Conservation (phyloP, 1,139 yeast species). For the Saccharomyces hybrid region DNA sequence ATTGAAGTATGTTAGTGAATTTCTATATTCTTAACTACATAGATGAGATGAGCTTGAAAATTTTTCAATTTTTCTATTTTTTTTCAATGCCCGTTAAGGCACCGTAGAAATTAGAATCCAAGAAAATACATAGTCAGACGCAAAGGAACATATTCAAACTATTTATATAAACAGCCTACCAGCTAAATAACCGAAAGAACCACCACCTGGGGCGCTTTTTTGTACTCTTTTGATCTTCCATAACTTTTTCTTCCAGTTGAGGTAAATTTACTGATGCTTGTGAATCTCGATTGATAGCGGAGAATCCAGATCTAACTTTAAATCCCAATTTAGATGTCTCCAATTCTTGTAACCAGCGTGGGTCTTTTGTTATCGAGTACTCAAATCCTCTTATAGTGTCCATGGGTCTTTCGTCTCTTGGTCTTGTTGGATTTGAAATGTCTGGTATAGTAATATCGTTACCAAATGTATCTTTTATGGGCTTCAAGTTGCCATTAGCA, state of each 20-base stretch:
- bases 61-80: neutral
- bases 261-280: neutral
- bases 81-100: neutral
- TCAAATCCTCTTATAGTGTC: conserved; percentile 92
- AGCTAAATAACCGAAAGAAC: conserved; percentile 1
- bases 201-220: conserved; percentile 7
- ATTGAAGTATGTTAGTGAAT: neutral
- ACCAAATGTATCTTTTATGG: conserved; percentile 75
- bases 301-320: conserved; percentile 49
- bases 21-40: neutral
- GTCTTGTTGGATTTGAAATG: conserved; percentile 82
- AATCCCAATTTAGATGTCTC: conserved; percentile 76
- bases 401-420: conserved; percentile 88
- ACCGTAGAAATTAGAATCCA: neutral
- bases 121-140: neutral
- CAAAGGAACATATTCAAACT: neutral
- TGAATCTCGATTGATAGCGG: neutral
- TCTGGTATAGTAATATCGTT: conserved; percentile 67
- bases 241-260: neutral
- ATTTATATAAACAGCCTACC: neutral
- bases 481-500: conserved; percentile 24
- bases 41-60: neutral
- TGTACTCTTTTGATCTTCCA: neutral
- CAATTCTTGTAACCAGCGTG: conserved; percentile 64
- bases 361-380: conserved; percentile 86